Evolutionary conservation across 1,284 basidiomycete species (phyloP), one percentile per base, ranked within the genome.

Genomic region (Retiboletus flavoniger): DNA sequence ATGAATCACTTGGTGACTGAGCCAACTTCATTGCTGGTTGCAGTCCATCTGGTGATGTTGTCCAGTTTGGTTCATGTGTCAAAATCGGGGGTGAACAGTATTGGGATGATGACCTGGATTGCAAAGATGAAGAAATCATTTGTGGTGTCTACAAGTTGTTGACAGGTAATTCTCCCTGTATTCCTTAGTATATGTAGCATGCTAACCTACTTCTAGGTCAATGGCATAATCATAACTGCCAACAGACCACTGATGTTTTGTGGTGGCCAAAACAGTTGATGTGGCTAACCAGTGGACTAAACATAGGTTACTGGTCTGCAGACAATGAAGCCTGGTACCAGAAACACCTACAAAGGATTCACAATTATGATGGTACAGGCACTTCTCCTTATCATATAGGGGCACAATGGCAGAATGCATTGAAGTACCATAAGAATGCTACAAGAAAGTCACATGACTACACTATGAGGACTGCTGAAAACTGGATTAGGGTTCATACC

Each of bases 131-230:
- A 21, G 26, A 56, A 5, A 46, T 60, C 3, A 53, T 60, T 4
- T 59, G 57, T 17, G 48, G 57, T 8, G n/a, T 60, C 2, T 59
- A 59, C 32, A 59, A 60, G 39, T 5, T 60, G 1, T 59, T 47
- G 9, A 59, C 58, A 13, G 38, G 51, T 60, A 51, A 54, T 17
- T 19, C 21, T 19, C 5, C 3, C 26, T 29, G 8, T n/a, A 26
- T 28, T 26, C 40, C 16, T 16, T 26, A 16, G n/a, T 11, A 2
- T 45, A 31, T 24, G 24, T 24, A 24, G 14, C 21, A 16, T 26
- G 10, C 29, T 55, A 16, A 53, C 21, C 14, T 2, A 4, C 1
- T 38, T 14, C 32, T 10, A 56, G 42, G 47, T 40, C 46, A 56
- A 13, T 7, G 11, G 2, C 7, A 48, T 39, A 1, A 6, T 3